A percentile compares a stretch with the other conserved stretches of the same genome.
Evolutionary conservation across 2,329 filamentous ascomycete species (phyloP).

Genomic region (Pseudogymnoascus sp.): DNA sequence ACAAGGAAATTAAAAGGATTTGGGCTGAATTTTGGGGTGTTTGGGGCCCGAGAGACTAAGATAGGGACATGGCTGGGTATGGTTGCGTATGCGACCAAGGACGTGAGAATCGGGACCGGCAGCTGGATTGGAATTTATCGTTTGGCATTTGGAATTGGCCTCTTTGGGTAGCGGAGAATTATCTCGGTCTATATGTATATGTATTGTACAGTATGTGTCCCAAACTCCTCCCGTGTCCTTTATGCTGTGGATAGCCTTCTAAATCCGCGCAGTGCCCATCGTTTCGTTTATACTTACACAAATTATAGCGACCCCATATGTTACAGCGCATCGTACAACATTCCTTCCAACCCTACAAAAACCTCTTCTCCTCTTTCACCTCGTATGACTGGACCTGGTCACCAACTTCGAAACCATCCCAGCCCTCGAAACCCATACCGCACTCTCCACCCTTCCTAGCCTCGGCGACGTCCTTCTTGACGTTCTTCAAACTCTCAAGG

Average conservation of each 20-base stretch:
- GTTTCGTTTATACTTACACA: slow-evolving; percentile 8
- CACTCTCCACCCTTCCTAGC: slow-evolving; percentile 93
- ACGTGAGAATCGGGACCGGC: background rate
- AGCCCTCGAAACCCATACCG: slow-evolving; percentile 74
- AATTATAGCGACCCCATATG: slow-evolving; percentile 1
- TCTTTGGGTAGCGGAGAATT: background rate
- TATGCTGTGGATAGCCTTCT: background rate
- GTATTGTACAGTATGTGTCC: slow-evolving; percentile 1
- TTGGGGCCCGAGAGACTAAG: background rate
- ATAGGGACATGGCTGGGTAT: background rate
- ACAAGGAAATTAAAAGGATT: background rate
- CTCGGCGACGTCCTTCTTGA: slow-evolving; percentile 83
- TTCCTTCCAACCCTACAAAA: slow-evolving; percentile 22
- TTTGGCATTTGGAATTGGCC: background rate
- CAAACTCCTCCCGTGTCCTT: background rate
- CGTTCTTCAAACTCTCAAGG: slow-evolving; percentile 75
- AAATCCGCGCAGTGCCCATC: background rate
- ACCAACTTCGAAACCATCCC: slow-evolving; percentile 67
- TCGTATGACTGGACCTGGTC: slow-evolving; percentile 87
- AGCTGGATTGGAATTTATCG: background rate
- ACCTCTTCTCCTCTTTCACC: slow-evolving; percentile 58
- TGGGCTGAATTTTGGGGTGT: background rate
- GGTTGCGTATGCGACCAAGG: background rate
- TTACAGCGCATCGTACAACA: slow-evolving; percentile 9
- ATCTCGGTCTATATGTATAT: slow-evolving; percentile 4